These are phyloP conservation scores for Eucalyptus caleyi DNA, from an alignment of 345 rosid species.

Conservation along the genomic window DNA sequence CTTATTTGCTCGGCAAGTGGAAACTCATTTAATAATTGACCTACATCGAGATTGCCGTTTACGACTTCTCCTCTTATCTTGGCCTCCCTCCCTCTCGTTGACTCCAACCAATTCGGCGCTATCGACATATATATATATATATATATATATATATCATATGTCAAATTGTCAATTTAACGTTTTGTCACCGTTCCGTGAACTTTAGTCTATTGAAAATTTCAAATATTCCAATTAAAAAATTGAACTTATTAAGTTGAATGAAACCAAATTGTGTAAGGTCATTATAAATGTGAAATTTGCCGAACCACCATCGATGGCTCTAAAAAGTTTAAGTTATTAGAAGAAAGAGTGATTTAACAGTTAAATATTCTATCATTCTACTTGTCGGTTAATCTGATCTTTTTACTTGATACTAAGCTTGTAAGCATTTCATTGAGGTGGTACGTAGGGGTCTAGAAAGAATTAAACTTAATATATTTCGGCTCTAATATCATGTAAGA, in stretches of 20 bases:
- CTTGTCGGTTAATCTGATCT: too few species aligned
- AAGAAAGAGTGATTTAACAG: too few species aligned
- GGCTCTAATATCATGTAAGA: too few species aligned
- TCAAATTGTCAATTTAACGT: not conserved
- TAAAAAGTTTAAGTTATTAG: too few species aligned
- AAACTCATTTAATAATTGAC: not conserved
- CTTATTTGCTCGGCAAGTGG: not conserved
- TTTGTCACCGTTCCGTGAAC: not conserved
- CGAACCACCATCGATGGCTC: fast-evolving
- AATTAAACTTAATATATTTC: too few species aligned
- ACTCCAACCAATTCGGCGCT: not conserved
- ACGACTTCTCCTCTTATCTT: not conserved
- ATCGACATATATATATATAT: too few species aligned
- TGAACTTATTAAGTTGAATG: not conserved
- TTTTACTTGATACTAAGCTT: too few species aligned
- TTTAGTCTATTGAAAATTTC: not conserved
- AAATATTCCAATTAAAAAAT: not conserved
- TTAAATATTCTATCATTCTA: too few species aligned
- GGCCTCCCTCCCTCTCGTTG: not conserved
- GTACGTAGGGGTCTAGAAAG: too few species aligned
- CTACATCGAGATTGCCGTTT: not conserved
- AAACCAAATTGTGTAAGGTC: not conserved
- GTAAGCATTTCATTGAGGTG: too few species aligned
- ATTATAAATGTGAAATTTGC: not conserved
- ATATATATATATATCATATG: not conserved